Base-by-base conservation (phyloP, 768 basidiomycete species). In the Gymnopilus junonius region DNA sequence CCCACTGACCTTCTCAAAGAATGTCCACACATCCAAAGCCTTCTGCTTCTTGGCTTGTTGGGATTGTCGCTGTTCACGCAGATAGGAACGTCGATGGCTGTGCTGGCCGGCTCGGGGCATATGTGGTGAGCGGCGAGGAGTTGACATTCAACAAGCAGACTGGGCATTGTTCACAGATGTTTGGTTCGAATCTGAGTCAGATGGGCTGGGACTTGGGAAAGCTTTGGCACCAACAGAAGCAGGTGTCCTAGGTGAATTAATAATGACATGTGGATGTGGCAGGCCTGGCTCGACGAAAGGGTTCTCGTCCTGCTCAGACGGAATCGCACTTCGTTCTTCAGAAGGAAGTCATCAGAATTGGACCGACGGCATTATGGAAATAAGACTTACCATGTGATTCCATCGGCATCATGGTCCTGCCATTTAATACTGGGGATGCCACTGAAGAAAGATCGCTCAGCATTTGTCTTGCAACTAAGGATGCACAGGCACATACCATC, bases 201-300 rank as follows among this genome's bases (percentile, higher is more conserved):
- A 35, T 35, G 55, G 55, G 35, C 55, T 56, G n/a, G 55, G 32
- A 37, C 10, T 35, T 40, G 2, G 3, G 34, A 56, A 56, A 32
- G 55, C 8, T 39, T 56, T 34, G 8, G 55, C 55, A 27, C 55
- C 55, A 40, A 56, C 55, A 8, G 55, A 56, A 32, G 55, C 27
- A 56, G 55, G 55, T 35, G 55, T 56, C 14, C 55, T 56, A n/a
- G 55, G 55, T 32, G 34, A 20, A 39, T 56, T n/a, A 17, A 56
- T 4, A 32, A n/a, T 8, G 15, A 56, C 55, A 39, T 17, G 4
- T 39, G 31, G n/a, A 15, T 14, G n/a, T 35, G 34, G 35, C 55
- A 39, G 35, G 8, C 23, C 34, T 40, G 37, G 15, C 34, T 15
- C n/a, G 39, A 56, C 8, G 21, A 56, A 56, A n/a, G 55, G 55